phyloP scores from a whole-genome alignment of 257 asterid species.

The Apocynum venetum region DNA sequence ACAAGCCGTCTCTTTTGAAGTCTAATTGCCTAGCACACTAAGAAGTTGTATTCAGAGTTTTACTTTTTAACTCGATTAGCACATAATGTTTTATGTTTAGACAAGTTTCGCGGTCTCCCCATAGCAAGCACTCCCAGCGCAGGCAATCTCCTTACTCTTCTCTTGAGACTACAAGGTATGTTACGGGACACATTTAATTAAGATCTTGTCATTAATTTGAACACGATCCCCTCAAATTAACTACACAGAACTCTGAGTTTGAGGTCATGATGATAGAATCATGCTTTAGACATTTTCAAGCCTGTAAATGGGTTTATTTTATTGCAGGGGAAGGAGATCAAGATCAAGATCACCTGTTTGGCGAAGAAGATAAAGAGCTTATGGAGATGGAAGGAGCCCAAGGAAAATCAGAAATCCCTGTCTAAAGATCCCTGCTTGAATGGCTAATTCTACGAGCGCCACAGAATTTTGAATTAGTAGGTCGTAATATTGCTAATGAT shows the following conservation, averaged over 20 bases:
- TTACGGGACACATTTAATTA: slow-evolving; percentile 21
- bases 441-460: no score
- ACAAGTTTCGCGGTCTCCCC: slow-evolving; percentile 97
- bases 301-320: slow-evolving; percentile 30
- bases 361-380: slow-evolving; percentile 39
- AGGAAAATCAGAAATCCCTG: neutral
- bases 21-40: slow-evolving; percentile 28
- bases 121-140: slow-evolving; percentile 98
- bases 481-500: neutral
- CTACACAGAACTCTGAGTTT: slow-evolving; percentile 48
- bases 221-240: slow-evolving; percentile 25
- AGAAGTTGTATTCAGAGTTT: slow-evolving; percentile 32
- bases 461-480: neutral
- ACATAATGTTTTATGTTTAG: slow-evolving; percentile 81
- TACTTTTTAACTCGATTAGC: slow-evolving; percentile 54
- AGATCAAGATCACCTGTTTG: slow-evolving; percentile 79
- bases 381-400: neutral
- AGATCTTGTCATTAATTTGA: slow-evolving; percentile 22
- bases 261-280: slow-evolving; percentile 8
- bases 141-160: slow-evolving; percentile 93
- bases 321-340: slow-evolving; percentile 65
- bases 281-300: neutral
- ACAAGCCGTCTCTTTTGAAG: slow-evolving; percentile 1
- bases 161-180: slow-evolving; percentile 84
- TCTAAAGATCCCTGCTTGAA: neutral